Conservation (phyloP, 208 protist species). For the Leishmania tropica region DNA sequence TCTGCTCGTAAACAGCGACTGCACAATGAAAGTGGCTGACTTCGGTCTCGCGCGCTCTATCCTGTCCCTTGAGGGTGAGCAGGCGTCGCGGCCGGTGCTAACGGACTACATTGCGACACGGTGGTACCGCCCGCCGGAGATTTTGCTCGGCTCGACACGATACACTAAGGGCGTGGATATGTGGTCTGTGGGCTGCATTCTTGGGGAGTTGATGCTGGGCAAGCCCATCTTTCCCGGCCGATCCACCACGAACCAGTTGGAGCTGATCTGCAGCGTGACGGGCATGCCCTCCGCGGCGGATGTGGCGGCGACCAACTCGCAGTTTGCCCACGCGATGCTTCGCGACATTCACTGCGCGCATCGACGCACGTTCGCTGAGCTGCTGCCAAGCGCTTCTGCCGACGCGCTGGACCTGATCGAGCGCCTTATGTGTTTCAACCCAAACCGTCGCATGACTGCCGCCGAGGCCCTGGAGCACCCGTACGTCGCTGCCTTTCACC, state of each 20-base stretch:
- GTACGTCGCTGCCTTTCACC: constrained; percentile 94
- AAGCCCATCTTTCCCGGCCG: constrained; percentile 96
- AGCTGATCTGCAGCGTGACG: constrained; percentile 95
- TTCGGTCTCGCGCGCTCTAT: constrained; percentile 98
- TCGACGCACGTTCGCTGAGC: constrained; percentile 73
- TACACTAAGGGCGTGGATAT: constrained; percentile 98
- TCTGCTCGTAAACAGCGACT: constrained; percentile 93
- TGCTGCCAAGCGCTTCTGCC: constrained; percentile 91
- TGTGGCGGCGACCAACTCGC: constrained; percentile 94
- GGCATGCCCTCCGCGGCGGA: constrained; percentile 89
- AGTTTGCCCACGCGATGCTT: constrained; percentile 95
- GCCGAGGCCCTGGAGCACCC: constrained; percentile 93
- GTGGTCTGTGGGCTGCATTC: constrained; percentile 98
- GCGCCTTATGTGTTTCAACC: constrained; percentile 97
- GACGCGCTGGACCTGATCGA: constrained; percentile 95
- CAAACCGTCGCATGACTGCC: constrained; percentile 93
- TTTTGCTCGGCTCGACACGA: constrained; percentile 95
- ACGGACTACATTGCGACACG: constrained; percentile 97
- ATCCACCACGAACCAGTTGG: constrained; percentile 97
- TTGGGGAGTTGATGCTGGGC: constrained; percentile 95
- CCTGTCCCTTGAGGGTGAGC: constrained; percentile 84
- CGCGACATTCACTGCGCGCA: constrained; percentile 77
- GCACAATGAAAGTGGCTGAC: constrained; percentile 97
- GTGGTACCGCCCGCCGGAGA: constrained; percentile 99
- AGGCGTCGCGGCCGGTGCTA: constrained; percentile 83